Base-by-base conservation (phyloP, 768 basidiomycete species). In the Leucosporidium creatinivorum region DNA sequence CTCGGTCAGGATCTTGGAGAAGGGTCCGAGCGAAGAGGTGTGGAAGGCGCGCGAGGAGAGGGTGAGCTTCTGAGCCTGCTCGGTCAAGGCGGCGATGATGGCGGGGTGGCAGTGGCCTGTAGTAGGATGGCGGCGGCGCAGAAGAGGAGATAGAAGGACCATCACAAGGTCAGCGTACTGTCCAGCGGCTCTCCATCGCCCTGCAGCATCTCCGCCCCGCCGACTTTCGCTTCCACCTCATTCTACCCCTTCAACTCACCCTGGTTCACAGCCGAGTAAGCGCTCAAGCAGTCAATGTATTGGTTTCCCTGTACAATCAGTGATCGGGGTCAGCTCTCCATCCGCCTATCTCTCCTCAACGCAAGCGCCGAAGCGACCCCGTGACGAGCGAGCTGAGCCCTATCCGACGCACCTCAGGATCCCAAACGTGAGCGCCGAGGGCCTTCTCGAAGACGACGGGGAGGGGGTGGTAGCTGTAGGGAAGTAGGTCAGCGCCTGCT, bases 241-340 rank as follows among this genome's bases (percentile, higher is more conserved):
- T 65, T 49, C 58, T 68, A 50, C 13, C n/a, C n/a, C 1, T 23
- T 18, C 36, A 25, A 63, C 61, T 44, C 39, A 44, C 39, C 39
- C 39, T 44, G 39, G 57, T 63, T 66, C 23, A 81, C 87, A 81
- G 77, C 93, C 90, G 91, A 93, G 81, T 98, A 98, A 33, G 96
- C 96, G 55, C 91, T 90, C 25, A 99, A 83, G 90, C 97, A 96
- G 76, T 99, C 96, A 69, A 97, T 92, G 80, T 96, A 99, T 76
- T 93, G 89, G 61, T 85, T 87, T 70, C 93, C 93, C 82, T 44
- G 39, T 17, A 44, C 83, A 82, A 78, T 56, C 62, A 81, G 88
- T 84, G 3, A 17, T 15, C n/a, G n/a, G n/a, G n/a, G 39, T 44
- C 39, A 44, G 39, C 39, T 44, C 39, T 17, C 15, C 39, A 9